A percentile compares a stretch with the other conserved stretches of the same genome.
Evolutionary conservation across 2,329 filamentous ascomycete species (phyloP).

Genomic region (Fusarium virguliforme): DNA sequence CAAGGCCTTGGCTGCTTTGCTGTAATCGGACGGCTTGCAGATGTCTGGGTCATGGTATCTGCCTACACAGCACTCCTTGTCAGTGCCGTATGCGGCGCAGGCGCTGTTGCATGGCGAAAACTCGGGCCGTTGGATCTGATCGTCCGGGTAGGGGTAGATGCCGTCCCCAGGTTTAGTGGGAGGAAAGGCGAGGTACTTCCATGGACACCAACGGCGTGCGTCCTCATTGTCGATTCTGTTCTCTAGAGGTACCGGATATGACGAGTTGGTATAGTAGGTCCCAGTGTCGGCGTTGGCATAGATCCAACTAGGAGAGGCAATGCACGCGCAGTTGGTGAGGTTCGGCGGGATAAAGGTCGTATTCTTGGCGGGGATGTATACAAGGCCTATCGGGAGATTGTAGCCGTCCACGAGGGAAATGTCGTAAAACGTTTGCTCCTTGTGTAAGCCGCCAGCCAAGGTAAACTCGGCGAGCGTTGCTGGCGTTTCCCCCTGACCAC

Average conservation of each 20-base stretch:
- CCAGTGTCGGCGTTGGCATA: conserved; percentile 69
- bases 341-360: conserved; percentile 80
- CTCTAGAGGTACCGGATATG: conserved; percentile 80
- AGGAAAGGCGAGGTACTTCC: conserved; percentile 79
- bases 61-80: conserved; percentile 83
- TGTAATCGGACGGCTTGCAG: conserved; percentile 80
- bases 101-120: conserved; percentile 87
- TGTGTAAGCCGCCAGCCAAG: conserved; percentile 74
- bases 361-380: conserved; percentile 74
- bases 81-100: conserved; percentile 77
- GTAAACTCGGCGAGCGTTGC: conserved; percentile 88
- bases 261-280: conserved; percentile 73
- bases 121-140: conserved; percentile 76
- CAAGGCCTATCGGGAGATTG: conserved; percentile 80
- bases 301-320: conserved; percentile 77
- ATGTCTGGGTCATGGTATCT: conserved; percentile 73
- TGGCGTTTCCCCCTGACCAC: conserved; percentile 76
- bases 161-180: conserved; percentile 81
- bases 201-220: conserved; percentile 83
- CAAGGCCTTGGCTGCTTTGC: conserved; percentile 78
- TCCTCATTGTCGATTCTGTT: conserved; percentile 68
- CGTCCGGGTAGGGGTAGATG: conserved; percentile 86
- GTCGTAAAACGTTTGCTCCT: conserved; percentile 83
- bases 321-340: conserved; percentile 82
- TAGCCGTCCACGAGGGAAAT: conserved; percentile 90